Base-by-base conservation (phyloP, 2,329 filamentous ascomycete genomes). In the Alternaria postmessia region DNA sequence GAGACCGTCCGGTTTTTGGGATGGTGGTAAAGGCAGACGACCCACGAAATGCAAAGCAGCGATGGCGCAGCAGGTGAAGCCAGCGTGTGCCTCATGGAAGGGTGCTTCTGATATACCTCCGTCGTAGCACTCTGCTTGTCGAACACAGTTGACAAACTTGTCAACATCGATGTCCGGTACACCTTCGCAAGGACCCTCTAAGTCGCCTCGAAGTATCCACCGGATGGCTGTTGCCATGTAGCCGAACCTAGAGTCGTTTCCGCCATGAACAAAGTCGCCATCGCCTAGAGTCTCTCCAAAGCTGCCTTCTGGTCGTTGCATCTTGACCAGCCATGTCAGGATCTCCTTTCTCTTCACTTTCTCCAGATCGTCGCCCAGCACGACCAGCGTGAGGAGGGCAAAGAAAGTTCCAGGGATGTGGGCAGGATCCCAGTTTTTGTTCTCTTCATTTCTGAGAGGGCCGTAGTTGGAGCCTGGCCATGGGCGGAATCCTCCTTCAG, bases 371-470 rank as follows among this genome's bases (percentile, higher is more conserved):
- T 90, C 87, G 4, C 85, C 83, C n/a, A 91, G 78, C 6, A 89
- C 82, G 2, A 90, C 85, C 26, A 99, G 81, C 8, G 90, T 84
- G 24, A 92, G 83, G 43, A 99, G 83, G 0, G 94, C 94, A 79
- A 98, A 97, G 76, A 91, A 94, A 0, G 94, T 97, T 1, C 93
- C 92, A 0, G 94, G 91, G 16, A 98, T 80, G 77, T 94, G 96
- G 0, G 94, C 87, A n/a, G 88, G 87, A 78, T 92, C 89, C 88
- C 88, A 90, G 43, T 75, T 78, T 54, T 82, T 81, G 69, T 88
- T 88, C 38, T 82, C 80, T 3, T 84, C 71, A 71, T 81, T 83
- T 69, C 79, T 78, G 67, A 80, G 67, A 66, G 81, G 68, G 51
- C 83, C 78, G 70, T 88, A 79, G 74, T 86, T 73, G 66, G 84